Percentiles rank a stretch among this genome's conserved stretches.
These are phyloP conservation scores for Blastobotrys muscicola DNA, from an alignment of 805 yeast species.

Conservation along the genomic window DNA sequence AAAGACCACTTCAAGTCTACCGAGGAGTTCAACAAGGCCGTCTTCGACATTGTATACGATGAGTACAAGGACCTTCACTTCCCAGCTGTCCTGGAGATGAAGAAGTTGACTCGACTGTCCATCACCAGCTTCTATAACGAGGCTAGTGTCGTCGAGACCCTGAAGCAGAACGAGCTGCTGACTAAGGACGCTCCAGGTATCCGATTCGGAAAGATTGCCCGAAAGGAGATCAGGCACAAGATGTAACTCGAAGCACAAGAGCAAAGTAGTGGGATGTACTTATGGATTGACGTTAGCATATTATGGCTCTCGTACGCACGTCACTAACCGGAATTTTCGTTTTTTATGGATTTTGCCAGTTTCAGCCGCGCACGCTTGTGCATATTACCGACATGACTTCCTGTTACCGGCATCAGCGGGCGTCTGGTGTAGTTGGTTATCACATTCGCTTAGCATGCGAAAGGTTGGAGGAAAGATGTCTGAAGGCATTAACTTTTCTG, in stretches of 20 bases:
- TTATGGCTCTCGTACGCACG: too few relatives aligned
- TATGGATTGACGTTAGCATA: too few relatives aligned
- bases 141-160: constrained; percentile 56
- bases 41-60: constrained; percentile 31
- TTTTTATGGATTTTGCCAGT: too few relatives aligned
- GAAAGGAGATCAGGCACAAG: constrained; percentile 53
- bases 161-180: constrained; percentile 63
- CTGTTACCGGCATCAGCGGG: too few relatives aligned
- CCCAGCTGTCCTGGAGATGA: constrained; percentile 38
- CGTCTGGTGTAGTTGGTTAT: too few relatives aligned
- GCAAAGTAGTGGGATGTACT: too few relatives aligned
- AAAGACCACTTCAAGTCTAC: constrained; percentile 28
- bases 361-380: too few relatives aligned
- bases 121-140: constrained; percentile 32
- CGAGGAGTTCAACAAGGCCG: constrained; percentile 39
- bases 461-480: too few relatives aligned
- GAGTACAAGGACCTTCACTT: constrained; percentile 38
- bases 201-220: constrained; percentile 48
- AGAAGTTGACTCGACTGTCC: constrained; percentile 32
- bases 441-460: too few relatives aligned
- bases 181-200: constrained; percentile 62
- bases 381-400: too few relatives aligned
- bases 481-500: too few relatives aligned
- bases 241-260: constrained; percentile 27
- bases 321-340: too few relatives aligned